These are phyloP conservation scores for Brassica incana DNA, from an alignment of 345 rosid genomes.

Conservation along the genomic window DNA sequence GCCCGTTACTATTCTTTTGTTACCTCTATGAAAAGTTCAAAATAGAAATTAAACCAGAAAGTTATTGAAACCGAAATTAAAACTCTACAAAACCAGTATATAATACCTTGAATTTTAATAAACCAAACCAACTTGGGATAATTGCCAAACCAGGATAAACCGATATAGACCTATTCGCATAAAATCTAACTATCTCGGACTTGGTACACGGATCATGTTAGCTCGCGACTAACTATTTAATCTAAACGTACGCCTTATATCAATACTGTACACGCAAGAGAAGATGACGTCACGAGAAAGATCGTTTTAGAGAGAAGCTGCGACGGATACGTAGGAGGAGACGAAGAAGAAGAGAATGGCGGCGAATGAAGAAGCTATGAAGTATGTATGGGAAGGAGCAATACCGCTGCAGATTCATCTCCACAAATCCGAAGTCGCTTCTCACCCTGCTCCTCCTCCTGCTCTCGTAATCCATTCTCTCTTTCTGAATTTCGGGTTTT, in stretches of 20 bases:
- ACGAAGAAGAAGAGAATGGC: conserved; percentile 30
- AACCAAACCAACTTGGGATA: background rate
- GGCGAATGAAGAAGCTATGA: conserved; percentile 55
- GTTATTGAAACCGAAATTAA: background rate
- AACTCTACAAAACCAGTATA: background rate
- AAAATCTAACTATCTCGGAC: background rate
- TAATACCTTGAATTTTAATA: background rate
- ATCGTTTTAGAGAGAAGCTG: conserved; percentile 16
- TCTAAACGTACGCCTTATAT: conserved; percentile 16
- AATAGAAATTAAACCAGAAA: background rate
- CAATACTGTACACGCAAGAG: conserved; percentile 12
- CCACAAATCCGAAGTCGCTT: conserved; percentile 82
- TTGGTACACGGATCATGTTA: conserved; percentile 25
- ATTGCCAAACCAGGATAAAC: background rate
- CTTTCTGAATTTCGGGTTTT: too few relatives aligned
- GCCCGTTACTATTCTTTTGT: background rate
- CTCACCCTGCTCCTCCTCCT: conserved; percentile 85
- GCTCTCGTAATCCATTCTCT: conserved; percentile 45
- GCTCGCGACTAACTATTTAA: background rate
- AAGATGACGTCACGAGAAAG: conserved; percentile 19
- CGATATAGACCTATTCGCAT: background rate
- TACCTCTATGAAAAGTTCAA: background rate
- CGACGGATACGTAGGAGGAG: background rate
- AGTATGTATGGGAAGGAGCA: conserved; percentile 86
- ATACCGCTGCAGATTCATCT: conserved; percentile 88